phyloP scores from a whole-genome alignment of 1,284 basidiomycete species.

The Stygiomarasmius scandens region DNA sequence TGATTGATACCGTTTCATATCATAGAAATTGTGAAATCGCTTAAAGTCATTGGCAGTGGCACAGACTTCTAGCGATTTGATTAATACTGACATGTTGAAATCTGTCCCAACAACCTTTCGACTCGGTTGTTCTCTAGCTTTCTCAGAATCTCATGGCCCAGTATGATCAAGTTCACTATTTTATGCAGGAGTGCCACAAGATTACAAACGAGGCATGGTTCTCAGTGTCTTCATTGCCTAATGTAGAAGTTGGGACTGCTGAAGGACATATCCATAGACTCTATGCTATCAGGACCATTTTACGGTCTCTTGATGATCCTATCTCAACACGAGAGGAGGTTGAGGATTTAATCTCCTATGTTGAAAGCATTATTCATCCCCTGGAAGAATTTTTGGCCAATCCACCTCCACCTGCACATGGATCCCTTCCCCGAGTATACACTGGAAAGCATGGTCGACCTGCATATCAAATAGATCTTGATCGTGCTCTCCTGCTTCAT shows the following conservation, averaged over 20 bases:
- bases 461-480: conserved; percentile 7
- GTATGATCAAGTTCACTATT: conserved; percentile 4
- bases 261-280: conserved; percentile 11
- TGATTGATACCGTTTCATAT: no score
- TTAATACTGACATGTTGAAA: no score
- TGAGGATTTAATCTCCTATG: background rate
- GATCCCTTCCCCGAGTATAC: background rate
- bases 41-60: no score
- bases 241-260: conserved; percentile 9
- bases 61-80: no score
- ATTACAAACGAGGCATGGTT: conserved; percentile 8
- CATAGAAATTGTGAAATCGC: no score
- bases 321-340: background rate
- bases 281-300: conserved; percentile 8
- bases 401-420: conserved; percentile 4
- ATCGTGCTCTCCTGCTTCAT: conserved; percentile 11
- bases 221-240: conserved; percentile 12
- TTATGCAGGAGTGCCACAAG: conserved; percentile 6
- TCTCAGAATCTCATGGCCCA: background rate
- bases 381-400: conserved; percentile 7
- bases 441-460: conserved; percentile 9
- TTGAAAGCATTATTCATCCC: background rate
- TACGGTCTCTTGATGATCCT: conserved; percentile 11
- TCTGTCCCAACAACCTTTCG: no score
- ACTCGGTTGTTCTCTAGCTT: no score